Percentiles rank a stretch among this genome's conserved stretches.
These are phyloP conservation scores for Pseudozyma hubeiensis DNA, from an alignment of 1,284 basidiomycete genomes.

Conservation along the genomic window DNA sequence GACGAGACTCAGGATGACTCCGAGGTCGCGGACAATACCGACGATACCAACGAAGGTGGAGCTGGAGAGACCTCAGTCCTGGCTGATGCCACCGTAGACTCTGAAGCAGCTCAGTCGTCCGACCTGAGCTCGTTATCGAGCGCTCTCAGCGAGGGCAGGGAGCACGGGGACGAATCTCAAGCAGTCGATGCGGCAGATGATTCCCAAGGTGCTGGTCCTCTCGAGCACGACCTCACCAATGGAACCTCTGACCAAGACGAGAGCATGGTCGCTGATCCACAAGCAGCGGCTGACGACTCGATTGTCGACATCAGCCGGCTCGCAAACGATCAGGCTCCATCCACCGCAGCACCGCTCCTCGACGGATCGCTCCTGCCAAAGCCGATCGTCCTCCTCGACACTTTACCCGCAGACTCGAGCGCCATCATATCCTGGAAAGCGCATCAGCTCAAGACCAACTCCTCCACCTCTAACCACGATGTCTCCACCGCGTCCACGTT, in stretches of 20 bases:
- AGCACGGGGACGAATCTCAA: conserved; percentile 12
- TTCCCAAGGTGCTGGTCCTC: background rate
- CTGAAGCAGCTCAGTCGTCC: background rate
- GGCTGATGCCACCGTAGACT: background rate
- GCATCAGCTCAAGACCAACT: background rate
- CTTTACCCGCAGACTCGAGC: conserved; percentile 8
- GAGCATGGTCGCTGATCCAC: background rate
- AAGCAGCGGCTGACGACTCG: background rate
- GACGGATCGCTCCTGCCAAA: background rate
- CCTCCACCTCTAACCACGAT: background rate
- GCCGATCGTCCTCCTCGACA: conserved; percentile 11
- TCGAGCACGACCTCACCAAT: background rate
- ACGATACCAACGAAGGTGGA: background rate
- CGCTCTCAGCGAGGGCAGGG: background rate
- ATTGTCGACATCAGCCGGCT: conserved; percentile 3
- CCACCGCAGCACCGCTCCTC: background rate
- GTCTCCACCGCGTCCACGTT: background rate
- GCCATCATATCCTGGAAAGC: conserved; percentile 8
- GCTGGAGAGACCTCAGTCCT: background rate
- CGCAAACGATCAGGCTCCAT: too few species aligned
- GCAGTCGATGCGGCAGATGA: background rate
- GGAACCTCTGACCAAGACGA: background rate
- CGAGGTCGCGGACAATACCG: background rate
- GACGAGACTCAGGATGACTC: background rate
- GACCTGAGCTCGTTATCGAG: background rate